These are phyloP conservation scores for Aureobasidium sp. DNA, from an alignment of 2,329 filamentous ascomycete species.

Conservation along the genomic window DNA sequence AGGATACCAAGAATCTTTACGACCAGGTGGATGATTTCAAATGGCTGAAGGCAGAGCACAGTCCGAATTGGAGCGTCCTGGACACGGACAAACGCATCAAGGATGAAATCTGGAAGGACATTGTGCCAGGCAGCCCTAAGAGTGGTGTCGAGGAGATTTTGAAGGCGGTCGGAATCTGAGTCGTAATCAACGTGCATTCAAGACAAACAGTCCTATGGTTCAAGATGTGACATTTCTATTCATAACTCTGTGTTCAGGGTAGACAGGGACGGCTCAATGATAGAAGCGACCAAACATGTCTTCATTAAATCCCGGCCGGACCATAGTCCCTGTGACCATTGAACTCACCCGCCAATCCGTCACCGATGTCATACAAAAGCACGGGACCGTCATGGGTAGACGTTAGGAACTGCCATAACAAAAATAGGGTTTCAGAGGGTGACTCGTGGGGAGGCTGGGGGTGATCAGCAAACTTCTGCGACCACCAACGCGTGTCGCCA, in stretches of 20 bases:
- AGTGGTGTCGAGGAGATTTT: slow-evolving; percentile 61
- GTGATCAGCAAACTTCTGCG: neutral
- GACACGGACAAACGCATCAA: slow-evolving; percentile 40
- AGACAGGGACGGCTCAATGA: neutral
- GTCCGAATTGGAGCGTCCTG: slow-evolving; percentile 79
- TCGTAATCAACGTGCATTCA: neutral
- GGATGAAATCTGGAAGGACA: slow-evolving; percentile 19
- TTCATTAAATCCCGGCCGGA: neutral
- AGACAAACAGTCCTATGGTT: neutral
- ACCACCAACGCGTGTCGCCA: slow-evolving; percentile 1
- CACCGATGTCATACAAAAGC: neutral
- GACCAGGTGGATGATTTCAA: slow-evolving; percentile 94
- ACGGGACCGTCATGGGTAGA: neutral
- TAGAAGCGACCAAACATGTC: neutral
- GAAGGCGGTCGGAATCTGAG: slow-evolving; percentile 26
- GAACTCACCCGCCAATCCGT: neutral
- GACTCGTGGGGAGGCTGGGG: neutral
- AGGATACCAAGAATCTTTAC: slow-evolving; percentile 59
- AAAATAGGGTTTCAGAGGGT: neutral
- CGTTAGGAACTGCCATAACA: slow-evolving; percentile 1
- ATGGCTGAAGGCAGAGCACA: slow-evolving; percentile 81
- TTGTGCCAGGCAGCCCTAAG: slow-evolving; percentile 56
- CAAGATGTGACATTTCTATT: neutral
- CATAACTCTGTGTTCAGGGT: neutral
- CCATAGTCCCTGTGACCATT: neutral